phyloP scores from a whole-genome alignment of 345 rosid species.

The Boechera stricta region DNA sequence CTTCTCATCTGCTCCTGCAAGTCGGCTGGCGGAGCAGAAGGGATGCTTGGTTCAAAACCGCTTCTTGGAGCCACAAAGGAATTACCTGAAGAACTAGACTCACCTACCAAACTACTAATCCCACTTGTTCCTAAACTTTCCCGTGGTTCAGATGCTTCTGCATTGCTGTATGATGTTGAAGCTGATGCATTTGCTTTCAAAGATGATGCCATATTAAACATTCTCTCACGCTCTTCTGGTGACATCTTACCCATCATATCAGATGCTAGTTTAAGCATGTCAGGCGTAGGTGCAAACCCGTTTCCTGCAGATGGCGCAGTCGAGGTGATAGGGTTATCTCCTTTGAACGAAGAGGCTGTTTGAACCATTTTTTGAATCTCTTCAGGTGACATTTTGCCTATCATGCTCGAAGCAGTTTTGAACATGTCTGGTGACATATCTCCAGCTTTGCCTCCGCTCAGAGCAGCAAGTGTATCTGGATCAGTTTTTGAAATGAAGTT shows the following conservation, averaged over 20 bases:
- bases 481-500: conserved; percentile 75
- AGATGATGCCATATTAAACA: conserved; percentile 88
- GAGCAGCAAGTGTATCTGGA: conserved; percentile 70
- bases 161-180: conserved; percentile 46
- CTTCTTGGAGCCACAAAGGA: conserved; percentile 51
- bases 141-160: conserved; percentile 41
- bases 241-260: conserved; percentile 86
- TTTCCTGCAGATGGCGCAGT: conserved; percentile 48
- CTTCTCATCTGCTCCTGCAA: conserved; percentile 90
- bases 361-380: conserved; percentile 88
- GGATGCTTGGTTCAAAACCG: conserved; percentile 56
- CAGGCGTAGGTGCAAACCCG: conserved; percentile 63
- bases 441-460: conserved; percentile 76
- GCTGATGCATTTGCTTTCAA: conserved; percentile 50
- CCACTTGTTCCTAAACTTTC: conserved; percentile 47
- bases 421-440: conserved; percentile 85
- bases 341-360: conserved; percentile 76
- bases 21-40: conserved; percentile 62
- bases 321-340: conserved; percentile 51
- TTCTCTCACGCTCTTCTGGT: conserved; percentile 76
- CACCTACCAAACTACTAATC: conserved; percentile 46
- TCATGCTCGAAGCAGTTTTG: conserved; percentile 81
- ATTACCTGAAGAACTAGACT: conserved; percentile 59
- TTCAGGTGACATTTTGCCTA: conserved; percentile 85
- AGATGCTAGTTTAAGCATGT: conserved; percentile 82